A percentile compares a stretch with the other conserved stretches of the same genome.
phyloP scores from a whole-genome alignment of 129 eudicot genomes.

The Oenanthe sinensis region DNA sequence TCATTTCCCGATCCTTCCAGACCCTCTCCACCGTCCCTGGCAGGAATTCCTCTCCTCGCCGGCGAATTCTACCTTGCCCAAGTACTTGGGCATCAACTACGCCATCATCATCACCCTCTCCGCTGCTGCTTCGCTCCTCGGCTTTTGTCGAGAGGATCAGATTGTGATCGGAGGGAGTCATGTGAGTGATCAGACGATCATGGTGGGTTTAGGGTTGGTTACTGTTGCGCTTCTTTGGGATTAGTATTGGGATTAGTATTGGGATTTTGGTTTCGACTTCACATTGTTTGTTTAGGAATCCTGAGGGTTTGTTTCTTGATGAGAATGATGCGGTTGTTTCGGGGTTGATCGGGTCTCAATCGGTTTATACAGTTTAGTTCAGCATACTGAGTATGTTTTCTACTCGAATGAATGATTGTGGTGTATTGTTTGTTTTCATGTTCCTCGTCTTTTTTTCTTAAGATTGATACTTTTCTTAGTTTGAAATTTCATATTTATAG shows the following conservation, averaged over 20 bases:
- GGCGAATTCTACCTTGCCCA: no score
- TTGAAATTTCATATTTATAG: no score
- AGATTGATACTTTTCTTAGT: no score
- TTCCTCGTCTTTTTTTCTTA: no score
- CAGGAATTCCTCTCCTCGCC: slow-evolving; percentile 47
- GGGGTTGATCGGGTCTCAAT: slow-evolving; percentile 38
- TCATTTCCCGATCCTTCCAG: slow-evolving; percentile 59
- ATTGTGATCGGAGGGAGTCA: slow-evolving; percentile 42
- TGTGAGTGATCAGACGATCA: slow-evolving; percentile 41
- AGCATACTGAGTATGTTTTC: background rate
- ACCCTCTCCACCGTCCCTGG: slow-evolving; percentile 79
- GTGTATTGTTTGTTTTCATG: background rate
- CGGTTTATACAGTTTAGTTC: slow-evolving; percentile 17
- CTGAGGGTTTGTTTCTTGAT: slow-evolving; percentile 49
- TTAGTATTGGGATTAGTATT: slow-evolving; percentile 36
- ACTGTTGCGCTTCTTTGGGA: slow-evolving; percentile 32
- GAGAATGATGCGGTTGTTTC: slow-evolving; percentile 41
- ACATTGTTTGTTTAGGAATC: slow-evolving; percentile 49
- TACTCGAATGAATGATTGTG: background rate
- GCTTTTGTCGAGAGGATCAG: slow-evolving; percentile 71
- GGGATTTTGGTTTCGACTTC: slow-evolving; percentile 34
- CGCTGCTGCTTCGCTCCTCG: slow-evolving; percentile 44
- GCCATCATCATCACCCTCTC: slow-evolving; percentile 34
- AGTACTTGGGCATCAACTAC: slow-evolving; percentile 55
- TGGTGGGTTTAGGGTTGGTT: slow-evolving; percentile 23